These are phyloP conservation scores for Trichosporon ovoides DNA, from an alignment of 1,284 basidiomycete genomes.

Conservation along the genomic window DNA sequence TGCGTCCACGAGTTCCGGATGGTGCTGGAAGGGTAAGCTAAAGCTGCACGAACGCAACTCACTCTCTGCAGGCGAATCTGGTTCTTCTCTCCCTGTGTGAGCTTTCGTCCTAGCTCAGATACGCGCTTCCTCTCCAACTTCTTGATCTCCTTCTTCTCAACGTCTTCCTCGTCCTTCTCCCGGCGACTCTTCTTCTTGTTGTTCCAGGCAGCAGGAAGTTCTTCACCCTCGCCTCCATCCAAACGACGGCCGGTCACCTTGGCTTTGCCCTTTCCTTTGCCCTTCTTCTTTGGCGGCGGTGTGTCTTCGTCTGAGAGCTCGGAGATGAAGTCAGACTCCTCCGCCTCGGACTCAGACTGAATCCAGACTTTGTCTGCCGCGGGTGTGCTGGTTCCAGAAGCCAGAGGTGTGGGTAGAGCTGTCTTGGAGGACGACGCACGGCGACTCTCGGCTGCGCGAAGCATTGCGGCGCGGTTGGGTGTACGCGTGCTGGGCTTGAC, in stretches of 20 bases:
- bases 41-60: conserved; percentile 17
- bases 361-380: conserved; percentile 16
- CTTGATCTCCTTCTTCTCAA: conserved; percentile 28
- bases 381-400: conserved; percentile 8
- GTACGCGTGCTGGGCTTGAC: not conserved
- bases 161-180: conserved; percentile 9
- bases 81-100: conserved; percentile 76
- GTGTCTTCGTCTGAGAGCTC: conserved; percentile 12
- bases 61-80: conserved; percentile 59
- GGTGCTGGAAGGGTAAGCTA: conserved; percentile 37
- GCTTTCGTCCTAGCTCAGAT: conserved; percentile 60
- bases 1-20: conserved; percentile 67
- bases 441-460: conserved; percentile 14
- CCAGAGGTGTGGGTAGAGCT: not conserved
- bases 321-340: not conserved
- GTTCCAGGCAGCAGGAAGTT: conserved; percentile 13
- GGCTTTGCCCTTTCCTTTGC: conserved; percentile 7
- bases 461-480: conserved; percentile 11
- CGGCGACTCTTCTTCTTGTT: conserved; percentile 14
- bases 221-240: conserved; percentile 20
- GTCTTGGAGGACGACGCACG: conserved; percentile 1
- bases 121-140: conserved; percentile 55
- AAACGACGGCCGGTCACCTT: conserved; percentile 15
- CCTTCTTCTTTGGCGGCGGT: conserved; percentile 8
- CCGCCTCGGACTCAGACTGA: conserved; percentile 5